phyloP scores from a whole-genome alignment of 345 rosid genomes.

The Crucihimalaya himalaica region DNA sequence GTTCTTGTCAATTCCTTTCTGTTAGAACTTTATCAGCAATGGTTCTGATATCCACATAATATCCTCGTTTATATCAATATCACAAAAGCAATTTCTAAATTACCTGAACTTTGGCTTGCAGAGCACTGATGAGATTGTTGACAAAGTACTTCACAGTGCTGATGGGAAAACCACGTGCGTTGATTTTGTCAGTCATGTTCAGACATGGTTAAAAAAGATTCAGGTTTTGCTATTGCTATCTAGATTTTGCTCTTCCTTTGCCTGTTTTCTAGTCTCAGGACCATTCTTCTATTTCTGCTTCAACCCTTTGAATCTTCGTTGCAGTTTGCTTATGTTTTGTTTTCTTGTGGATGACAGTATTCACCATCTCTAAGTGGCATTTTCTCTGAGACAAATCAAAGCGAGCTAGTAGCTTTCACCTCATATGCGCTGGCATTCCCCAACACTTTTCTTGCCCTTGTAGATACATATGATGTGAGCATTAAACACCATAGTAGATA shows the following conservation, averaged over 20 bases:
- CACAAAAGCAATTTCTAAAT: not conserved
- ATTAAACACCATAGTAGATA: not conserved
- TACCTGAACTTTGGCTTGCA: constrained; percentile 41
- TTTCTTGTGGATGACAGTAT: constrained; percentile 47
- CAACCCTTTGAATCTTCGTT: too few species aligned
- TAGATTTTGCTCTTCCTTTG: not conserved
- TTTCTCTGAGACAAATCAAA: constrained; percentile 92
- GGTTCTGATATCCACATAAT: not conserved
- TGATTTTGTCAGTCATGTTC: constrained; percentile 81
- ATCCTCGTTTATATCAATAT: not conserved
- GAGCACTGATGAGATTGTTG: constrained; percentile 89
- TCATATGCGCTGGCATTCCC: constrained; percentile 99
- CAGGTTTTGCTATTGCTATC: constrained; percentile 52
- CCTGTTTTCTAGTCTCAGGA: not conserved
- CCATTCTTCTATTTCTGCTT: not conserved
- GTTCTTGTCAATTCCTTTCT: not conserved
- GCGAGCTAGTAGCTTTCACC: constrained; percentile 89
- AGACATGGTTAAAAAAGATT: constrained; percentile 76
- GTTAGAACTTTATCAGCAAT: not conserved
- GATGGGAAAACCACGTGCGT: constrained; percentile 70
- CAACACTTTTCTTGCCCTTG: constrained; percentile 76
- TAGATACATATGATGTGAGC: constrained; percentile 93
- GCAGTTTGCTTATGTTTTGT: not conserved
- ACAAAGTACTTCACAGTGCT: constrained; percentile 62
- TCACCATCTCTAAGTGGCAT: constrained; percentile 51